These are phyloP conservation scores for Calonectria honghensis DNA, from an alignment of 2,329 filamentous ascomycete genomes.

Conservation along the genomic window DNA sequence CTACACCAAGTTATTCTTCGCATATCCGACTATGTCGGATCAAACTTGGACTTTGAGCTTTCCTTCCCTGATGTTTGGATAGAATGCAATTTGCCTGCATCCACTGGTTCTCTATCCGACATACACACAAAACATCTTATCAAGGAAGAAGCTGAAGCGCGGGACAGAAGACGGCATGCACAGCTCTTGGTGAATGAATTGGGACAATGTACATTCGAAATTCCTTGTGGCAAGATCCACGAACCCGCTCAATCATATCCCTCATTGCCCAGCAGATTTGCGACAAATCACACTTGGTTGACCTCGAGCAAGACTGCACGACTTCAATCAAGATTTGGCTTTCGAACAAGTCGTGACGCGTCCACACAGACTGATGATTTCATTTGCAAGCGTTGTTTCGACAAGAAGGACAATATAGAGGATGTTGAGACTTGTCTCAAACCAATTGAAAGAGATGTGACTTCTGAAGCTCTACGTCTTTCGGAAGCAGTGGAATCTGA, in stretches of 20 bases:
- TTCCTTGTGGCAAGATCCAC: neutral
- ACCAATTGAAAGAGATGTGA: neutral
- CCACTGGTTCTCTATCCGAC: slow-evolving; percentile 11
- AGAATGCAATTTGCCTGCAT: slow-evolving; percentile 32
- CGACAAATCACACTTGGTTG: too few species aligned
- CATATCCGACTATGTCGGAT: neutral
- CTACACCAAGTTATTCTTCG: neutral
- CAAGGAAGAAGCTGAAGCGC: neutral
- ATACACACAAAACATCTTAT: neutral
- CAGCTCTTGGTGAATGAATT: too few species aligned
- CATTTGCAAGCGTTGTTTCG: neutral
- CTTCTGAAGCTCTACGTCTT: neutral
- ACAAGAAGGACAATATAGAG: neutral
- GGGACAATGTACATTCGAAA: neutral
- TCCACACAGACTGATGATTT: neutral
- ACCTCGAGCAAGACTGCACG: neutral
- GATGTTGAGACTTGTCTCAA: neutral
- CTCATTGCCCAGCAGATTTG: neutral
- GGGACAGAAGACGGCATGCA: neutral
- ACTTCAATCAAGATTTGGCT: neutral
- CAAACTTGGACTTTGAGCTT: slow-evolving; percentile 29
- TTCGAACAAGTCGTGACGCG: neutral
- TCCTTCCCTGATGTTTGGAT: slow-evolving; percentile 23
- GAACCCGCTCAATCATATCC: neutral
- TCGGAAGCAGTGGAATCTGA: neutral